Base-by-base conservation (phyloP, 2,329 filamentous ascomycete genomes). In the Leptographium radiaticola region DNA sequence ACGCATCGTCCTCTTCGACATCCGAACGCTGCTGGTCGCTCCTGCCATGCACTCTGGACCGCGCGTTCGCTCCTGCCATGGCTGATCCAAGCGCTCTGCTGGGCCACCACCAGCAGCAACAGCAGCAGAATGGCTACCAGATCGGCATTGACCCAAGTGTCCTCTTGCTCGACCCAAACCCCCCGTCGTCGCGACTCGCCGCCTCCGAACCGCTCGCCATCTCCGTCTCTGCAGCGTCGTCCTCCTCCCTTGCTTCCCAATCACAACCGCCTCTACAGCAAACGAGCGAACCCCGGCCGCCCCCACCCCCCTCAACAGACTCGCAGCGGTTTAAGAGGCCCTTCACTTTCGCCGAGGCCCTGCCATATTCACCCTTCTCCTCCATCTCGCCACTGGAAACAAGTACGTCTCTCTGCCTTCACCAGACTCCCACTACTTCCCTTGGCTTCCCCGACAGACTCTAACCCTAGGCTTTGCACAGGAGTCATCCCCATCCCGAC, bases 351-450 rank as follows among this genome's bases (percentile, higher is more conserved):
- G 78, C 84, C 54, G 86, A 93, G 64, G 87, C 87, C 34, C 73
- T 93, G 47, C 85, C 86, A n/a, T 90, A 83, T 68, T 87, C 87
- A 51, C 87, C 88, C 30, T 84, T 91, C 65, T 87, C 84, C 49
- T 89, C 86, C 4, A 84, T 90, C 49, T 76, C 87, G 52, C 87
- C 87, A 3, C 88, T 91, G 67, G 80, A 86, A 66, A 79, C 86
- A 60, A 82, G 87, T 89, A 68, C 59, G 73, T 52, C 46, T 49
- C 30, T 40, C 39, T 18, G 25, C 25, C 5, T 25, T 25, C 25
- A 5, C 25, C 25, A 5, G 25, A 5, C 25, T 25, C 36, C 18
- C 51, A 3, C 7, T 15, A 40, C 40, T 51, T 54, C 49, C 52
- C 60, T 6, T 47, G 62, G 38, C 33, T 25, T n/a, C 43, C 60